Evolutionary conservation across 2,329 filamentous ascomycete species (phyloP).

Genomic region (Boeremia lycopersici): DNA sequence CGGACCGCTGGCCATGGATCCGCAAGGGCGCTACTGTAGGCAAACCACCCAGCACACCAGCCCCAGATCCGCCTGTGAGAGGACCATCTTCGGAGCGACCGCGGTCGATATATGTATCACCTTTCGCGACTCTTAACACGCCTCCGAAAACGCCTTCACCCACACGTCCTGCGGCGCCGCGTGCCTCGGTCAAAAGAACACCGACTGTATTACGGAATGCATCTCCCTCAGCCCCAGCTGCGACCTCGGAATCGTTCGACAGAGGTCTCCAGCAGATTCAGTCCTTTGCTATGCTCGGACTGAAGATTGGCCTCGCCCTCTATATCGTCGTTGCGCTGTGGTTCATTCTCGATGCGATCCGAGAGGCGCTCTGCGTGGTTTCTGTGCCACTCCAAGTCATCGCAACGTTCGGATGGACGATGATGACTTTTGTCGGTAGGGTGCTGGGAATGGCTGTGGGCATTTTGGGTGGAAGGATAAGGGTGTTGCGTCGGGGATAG

Average conservation of each 20-base stretch:
- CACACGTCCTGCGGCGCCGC: conserved; percentile 12
- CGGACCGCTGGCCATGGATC: conserved; percentile 36
- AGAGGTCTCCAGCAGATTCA: conserved; percentile 32
- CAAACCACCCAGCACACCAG: conserved; percentile 22
- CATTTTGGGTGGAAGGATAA: background rate
- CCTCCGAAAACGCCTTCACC: background rate
- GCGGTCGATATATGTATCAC: conserved; percentile 16
- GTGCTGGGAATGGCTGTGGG: background rate
- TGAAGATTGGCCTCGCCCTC: conserved; percentile 28
- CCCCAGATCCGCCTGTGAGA: conserved; percentile 7
- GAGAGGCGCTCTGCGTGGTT: conserved; percentile 30
- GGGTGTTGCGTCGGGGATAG: background rate
- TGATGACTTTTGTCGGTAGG: background rate
- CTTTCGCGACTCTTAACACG: conserved; percentile 14
- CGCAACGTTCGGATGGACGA: conserved; percentile 18
- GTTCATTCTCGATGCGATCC: conserved; percentile 36
- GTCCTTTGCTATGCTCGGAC: conserved; percentile 14
- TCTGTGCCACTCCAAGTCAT: conserved; percentile 30
- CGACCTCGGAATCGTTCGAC: conserved; percentile 18
- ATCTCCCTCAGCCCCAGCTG: background rate
- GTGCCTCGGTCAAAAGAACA: conserved; percentile 21
- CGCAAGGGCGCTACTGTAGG: conserved; percentile 3
- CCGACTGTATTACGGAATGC: background rate
- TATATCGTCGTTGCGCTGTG: conserved; percentile 37
- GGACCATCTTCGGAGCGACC: background rate